These are phyloP conservation scores for Neurospora sp. DNA, from an alignment of 2,329 filamentous ascomycete genomes.

Conservation along the genomic window DNA sequence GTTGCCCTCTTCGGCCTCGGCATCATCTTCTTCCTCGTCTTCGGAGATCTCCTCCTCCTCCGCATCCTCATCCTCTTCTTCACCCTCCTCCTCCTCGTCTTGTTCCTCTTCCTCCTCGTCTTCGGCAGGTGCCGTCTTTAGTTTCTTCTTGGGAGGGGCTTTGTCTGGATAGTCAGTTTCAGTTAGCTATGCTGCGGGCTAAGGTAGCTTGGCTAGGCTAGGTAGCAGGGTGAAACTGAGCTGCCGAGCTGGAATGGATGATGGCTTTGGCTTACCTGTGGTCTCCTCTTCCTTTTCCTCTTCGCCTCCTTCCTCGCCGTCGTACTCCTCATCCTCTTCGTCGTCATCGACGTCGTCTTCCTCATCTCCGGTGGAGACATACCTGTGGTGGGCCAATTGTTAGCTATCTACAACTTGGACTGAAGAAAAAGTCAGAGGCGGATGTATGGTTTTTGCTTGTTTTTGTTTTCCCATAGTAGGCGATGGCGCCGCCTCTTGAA, in stretches of 20 bases:
- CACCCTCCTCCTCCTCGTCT: constrained; percentile 18
- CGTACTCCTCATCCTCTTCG: constrained; percentile 24
- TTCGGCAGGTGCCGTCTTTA: constrained; percentile 31
- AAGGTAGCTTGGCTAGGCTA: too few relatives aligned
- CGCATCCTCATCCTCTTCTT: constrained; percentile 14
- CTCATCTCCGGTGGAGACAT: constrained; percentile 20
- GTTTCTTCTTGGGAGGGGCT: constrained; percentile 41
- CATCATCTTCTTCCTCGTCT: constrained; percentile 12
- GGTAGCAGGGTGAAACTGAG: neutral
- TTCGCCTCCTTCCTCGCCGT: constrained; percentile 18
- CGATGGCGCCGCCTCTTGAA: neutral
- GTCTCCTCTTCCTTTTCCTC: constrained; percentile 26
- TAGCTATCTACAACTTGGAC: neutral
- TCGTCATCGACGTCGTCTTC: constrained; percentile 20
- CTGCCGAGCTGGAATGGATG: neutral
- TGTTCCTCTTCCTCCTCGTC: constrained; percentile 15
- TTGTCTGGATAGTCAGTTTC: constrained; percentile 19
- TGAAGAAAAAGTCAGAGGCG: too few relatives aligned
- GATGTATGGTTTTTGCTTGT: neutral
- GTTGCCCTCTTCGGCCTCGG: constrained; percentile 14
- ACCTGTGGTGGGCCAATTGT: constrained; percentile 8
- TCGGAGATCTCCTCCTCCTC: constrained; percentile 16
- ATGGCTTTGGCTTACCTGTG: constrained; percentile 23
- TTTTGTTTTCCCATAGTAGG: neutral
- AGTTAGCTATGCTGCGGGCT: constrained; percentile 4